These are phyloP conservation scores for Sphagnum fallax DNA, from an alignment of 228 moss, liverwort and hornwort species.

Conservation along the genomic window DNA sequence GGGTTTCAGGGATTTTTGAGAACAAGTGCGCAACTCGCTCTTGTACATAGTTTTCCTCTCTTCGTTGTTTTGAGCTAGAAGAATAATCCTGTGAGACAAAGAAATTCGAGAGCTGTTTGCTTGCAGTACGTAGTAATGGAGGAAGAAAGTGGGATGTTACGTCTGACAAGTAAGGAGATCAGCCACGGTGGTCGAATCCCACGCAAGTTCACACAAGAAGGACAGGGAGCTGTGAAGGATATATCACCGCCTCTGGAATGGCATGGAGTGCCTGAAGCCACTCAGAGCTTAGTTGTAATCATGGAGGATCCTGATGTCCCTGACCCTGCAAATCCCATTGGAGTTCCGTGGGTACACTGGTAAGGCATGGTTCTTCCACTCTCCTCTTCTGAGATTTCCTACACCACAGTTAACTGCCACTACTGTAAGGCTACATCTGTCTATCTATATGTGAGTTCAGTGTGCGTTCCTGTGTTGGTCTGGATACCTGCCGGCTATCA, in stretches of 20 bases:
- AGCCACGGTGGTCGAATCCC: slow-evolving; percentile 55
- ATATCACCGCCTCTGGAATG: slow-evolving; percentile 79
- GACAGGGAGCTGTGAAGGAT: slow-evolving; percentile 55
- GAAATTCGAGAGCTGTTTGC: background rate
- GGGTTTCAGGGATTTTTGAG: too few species aligned
- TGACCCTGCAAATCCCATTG: slow-evolving; percentile 35
- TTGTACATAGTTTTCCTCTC: too few species aligned
- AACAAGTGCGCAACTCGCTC: too few species aligned
- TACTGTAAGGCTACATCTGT: too few species aligned
- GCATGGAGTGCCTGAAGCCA: slow-evolving; percentile 68
- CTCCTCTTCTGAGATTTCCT: too few species aligned
- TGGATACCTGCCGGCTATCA: too few species aligned
- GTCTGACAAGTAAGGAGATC: slow-evolving; percentile 23
- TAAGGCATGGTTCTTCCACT: background rate
- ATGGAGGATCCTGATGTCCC: slow-evolving; percentile 67
- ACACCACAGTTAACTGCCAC: too few species aligned
- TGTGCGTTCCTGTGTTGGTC: too few species aligned
- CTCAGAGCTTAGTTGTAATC: slow-evolving; percentile 54
- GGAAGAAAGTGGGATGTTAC: slow-evolving; percentile 2
- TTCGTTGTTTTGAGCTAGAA: too few species aligned
- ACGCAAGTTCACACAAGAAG: slow-evolving; percentile 65
- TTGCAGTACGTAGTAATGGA: background rate
- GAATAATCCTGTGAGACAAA: too few species aligned
- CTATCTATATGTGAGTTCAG: too few species aligned
- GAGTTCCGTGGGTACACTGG: slow-evolving; percentile 71